These are phyloP conservation scores for Cichorium intybus DNA, from an alignment of 140 eudicot species.

Conservation along the genomic window DNA sequence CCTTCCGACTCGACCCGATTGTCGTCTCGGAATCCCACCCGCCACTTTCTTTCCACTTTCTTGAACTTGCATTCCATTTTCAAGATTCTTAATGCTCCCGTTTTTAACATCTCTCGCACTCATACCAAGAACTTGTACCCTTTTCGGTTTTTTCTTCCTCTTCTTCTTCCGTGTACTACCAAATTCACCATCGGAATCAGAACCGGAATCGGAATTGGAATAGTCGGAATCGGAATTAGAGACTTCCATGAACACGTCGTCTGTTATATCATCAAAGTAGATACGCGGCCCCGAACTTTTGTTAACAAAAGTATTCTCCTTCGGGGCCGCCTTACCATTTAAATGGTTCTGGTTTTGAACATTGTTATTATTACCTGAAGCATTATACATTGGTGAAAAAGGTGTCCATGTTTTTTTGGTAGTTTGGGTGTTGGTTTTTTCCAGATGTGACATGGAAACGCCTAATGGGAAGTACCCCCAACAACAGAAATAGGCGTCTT, in stretches of 20 bases:
- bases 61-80: conserved; percentile 28
- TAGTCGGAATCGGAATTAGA: too few species aligned
- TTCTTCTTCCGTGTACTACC: conserved; percentile 36
- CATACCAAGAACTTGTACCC: conserved; percentile 21
- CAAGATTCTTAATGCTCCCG: conserved; percentile 18
- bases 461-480: conserved; percentile 88
- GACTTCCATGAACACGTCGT: conserved; percentile 40
- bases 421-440: conserved; percentile 29
- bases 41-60: conserved; percentile 35
- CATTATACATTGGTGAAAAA: conserved; percentile 61
- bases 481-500: conserved; percentile 58
- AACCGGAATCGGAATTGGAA: conserved; percentile 34
- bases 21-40: conserved; percentile 42
- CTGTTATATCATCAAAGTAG: conserved; percentile 60
- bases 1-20: conserved; percentile 55
- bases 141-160: conserved; percentile 17
- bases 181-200: conserved; percentile 70
- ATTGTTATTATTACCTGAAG: conserved; percentile 31
- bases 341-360: conserved; percentile 21
- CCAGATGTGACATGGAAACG: conserved; percentile 48
- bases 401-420: conserved; percentile 59
- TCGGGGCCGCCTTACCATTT: conserved; percentile 17
- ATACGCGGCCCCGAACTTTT: conserved; percentile 42
- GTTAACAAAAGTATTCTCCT: conserved; percentile 19
- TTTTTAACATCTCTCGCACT: conserved; percentile 26